Evolutionary conservation across 257 asterid genomes (phyloP), one percentile per base, ranked within the genome.

Genomic region (Marsdenia floribunda): DNA sequence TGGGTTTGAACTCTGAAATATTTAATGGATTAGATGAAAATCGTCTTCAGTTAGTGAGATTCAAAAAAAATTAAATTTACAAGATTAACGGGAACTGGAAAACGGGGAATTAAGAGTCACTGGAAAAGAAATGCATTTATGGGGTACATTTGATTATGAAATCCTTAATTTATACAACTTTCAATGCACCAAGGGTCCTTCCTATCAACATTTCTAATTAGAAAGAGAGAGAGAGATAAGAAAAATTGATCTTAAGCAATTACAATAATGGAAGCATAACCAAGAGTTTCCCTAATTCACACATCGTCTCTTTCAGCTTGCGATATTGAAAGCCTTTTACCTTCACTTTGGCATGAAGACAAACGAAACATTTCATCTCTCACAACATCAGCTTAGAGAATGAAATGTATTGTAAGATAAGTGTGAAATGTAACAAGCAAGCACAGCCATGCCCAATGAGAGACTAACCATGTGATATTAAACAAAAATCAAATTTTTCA

Each of bases 1-100:
- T 63, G 98, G 99, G 82, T 95, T 91, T 84, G 99, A 92, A 82
- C 96, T 95, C 99, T 95, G 89, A 44, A 85, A 90, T 77, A 54
- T 49, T 73, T 77, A 49, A 73, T 63, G 79, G 76, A 78, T 88
- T 80, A 86, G 78, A 52, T 52, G 44, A 18, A 50, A 73, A 63
- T 13, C 69, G 67, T n/a, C 46, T 75, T 75, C 21, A 73, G 54
- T 22, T 44, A 37, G 11, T 58, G 71, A 77, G 57, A 47, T 21
- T 54, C 22, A 44, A 33, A 52, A 19, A 22, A 19, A 22, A 70
- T 19, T 24, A 73, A 54, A 40, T 11, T 10, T 50, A 13, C 21
- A 55, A 50, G 55, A 65, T 16, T 26, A 73, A 38, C 19, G 70
- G 26, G 19, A n/a, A n/a, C n/a, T n/a, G n/a, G n/a, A n/a, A n/a